Base-by-base conservation (phyloP, 306 rosid genomes). In the Rosa multiflora region DNA sequence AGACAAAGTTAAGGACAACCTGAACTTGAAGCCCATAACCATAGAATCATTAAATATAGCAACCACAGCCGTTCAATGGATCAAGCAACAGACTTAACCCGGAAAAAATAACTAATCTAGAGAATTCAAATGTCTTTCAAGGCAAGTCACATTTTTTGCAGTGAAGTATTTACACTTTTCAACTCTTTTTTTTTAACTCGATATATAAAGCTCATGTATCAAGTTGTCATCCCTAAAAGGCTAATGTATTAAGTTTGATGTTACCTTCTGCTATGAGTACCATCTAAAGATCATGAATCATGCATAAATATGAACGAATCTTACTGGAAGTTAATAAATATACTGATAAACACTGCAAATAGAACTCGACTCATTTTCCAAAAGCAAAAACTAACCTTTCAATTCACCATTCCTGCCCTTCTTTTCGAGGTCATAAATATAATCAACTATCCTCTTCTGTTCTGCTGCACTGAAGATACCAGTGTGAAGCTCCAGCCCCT, bases 401-500 rank as follows among this genome's bases (percentile, higher is more conserved):
- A 96, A 77, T 80, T 91, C 90, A 37, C 97, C 92, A 58, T 76
- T 90, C 78, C 44, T 83, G n/a, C 97, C 98, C 89, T 26, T 91
- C 85, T 88, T 97, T 76, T 91, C 93, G 13, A 87, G 81, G 8
- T 73, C 63, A 84, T 88, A 75, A 79, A 96, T 88, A 77, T 72
- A 81, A 35, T 64, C 80, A 23, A 93, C 94, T 20, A 91, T 96
- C 86, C 94, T 88, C 82, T 53, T 96, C 89, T 96, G 99, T 47
- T 96, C 98, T 8, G 81, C 98, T 74, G 96, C 96, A 74, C 99
- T 96, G 76, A 96, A 83, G 32, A 96, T 87, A 55, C 97, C 94
- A 0, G 79, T 73, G 79, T 96, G 99, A 67, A 93, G 94, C 81
- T 93, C 99, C n/a, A 96, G 89, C 37, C 99, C 99, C n/a, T 83